phyloP scores from a whole-genome alignment of 805 yeast species.

The Zygosaccharomyces bailii region DNA sequence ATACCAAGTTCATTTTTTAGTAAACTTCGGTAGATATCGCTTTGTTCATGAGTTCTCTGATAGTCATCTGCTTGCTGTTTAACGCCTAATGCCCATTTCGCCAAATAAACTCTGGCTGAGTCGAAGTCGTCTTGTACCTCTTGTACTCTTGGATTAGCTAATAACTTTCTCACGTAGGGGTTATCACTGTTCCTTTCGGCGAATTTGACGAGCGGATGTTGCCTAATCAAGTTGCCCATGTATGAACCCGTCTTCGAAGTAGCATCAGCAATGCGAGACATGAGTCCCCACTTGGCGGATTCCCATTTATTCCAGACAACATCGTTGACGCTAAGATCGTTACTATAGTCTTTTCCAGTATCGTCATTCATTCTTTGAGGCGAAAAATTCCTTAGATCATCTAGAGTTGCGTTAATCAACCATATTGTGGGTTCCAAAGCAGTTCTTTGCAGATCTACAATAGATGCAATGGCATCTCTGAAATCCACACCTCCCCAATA shows the following conservation, averaged over 20 bases:
- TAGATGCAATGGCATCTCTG: constrained; percentile 48
- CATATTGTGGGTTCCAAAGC: constrained; percentile 68
- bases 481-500: constrained; percentile 94
- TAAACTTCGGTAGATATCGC: constrained; percentile 53
- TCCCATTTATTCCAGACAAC: constrained; percentile 29
- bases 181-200: constrained; percentile 44
- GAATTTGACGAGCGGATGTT: constrained; percentile 31
- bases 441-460: constrained; percentile 63
- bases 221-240: constrained; percentile 24
- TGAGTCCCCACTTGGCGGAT: constrained; percentile 75
- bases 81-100: constrained; percentile 94
- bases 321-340: constrained; percentile 1
- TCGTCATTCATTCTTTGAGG: constrained; percentile 11
- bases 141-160: constrained; percentile 75
- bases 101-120: constrained; percentile 84
- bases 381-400: constrained; percentile 41
- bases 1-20: constrained; percentile 60
- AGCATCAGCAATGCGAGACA: constrained; percentile 79
- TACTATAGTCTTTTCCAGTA: neutral
- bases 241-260: constrained; percentile 41
- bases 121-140: constrained; percentile 84
- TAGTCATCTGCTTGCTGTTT: constrained; percentile 81
- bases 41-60: constrained; percentile 45
- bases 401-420: constrained; percentile 70
- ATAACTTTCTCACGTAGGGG: constrained; percentile 45